Base-by-base conservation (phyloP, 106 monocot genomes). In the Hemerocallis citrina region DNA sequence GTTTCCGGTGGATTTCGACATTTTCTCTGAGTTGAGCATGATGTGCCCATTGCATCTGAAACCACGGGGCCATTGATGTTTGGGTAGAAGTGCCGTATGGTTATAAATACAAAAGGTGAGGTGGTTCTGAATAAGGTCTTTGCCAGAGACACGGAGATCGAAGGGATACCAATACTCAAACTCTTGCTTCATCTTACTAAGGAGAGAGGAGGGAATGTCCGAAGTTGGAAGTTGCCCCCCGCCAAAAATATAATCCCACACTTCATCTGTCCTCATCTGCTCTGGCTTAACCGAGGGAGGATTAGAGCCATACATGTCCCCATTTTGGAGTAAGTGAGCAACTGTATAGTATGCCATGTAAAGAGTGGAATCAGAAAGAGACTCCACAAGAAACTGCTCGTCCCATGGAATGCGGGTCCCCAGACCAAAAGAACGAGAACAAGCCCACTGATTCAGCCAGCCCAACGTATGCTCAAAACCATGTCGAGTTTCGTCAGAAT, bases 361-460 rank as follows among this genome's bases (percentile, higher is more conserved):
- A 31, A 88, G 83, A 16, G 88, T 88, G 27, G 88, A 88, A 70
- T 88, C 88, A 44, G 88, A 88, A 24, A 88, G 79, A 28, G 88
- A 88, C 51, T 88, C 88, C 0, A 88, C 88, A 48, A 88, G 71
- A 55, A 83, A 88, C 16, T 88, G 71, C 46, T 79, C 79, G 35
- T 88, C 88, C 88, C 88, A 88, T 4, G 88, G 88, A 51, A 88
- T 65, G 30, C 71, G 69, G 52, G 88, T 88, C 31, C 88, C 88
- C 39, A 88, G 79, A 10, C 88, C 88, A 68, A 83, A 88, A 41
- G 88, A 88, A 6, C 88, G 72, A 21, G 88, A 88, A 43, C 88
- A 88, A 15, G 88, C 88, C 88, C 88, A 88, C 73, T 88, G 88
- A 66, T 83, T 88, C 64, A 88, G 61, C 88, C 88, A 88, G 64